Evolutionary conservation across 345 rosid species (phyloP), one percentile per base, ranked within the genome.

Genomic region (Boechera divaricarpa): DNA sequence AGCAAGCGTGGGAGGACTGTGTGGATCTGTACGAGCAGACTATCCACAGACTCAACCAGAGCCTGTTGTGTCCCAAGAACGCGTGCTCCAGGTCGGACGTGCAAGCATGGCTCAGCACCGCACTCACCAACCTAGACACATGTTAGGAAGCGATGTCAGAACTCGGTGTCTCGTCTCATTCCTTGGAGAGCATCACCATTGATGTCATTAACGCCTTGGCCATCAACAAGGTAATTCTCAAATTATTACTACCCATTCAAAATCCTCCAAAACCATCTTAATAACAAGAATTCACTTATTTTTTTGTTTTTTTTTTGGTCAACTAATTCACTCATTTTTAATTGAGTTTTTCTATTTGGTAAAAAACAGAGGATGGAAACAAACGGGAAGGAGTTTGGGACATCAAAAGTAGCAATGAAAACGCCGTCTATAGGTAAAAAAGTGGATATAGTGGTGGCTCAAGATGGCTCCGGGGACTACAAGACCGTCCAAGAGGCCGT

Each of bases 101-200:
- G 29, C 98, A 93, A 39, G 86, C 96, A 1, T 93, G 97, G 98
- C 89, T 93, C 21, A 93, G 97, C 84, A 79, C 92, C 0, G 90
- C 92, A 56, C 71, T 93, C 42, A 93, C 98, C 63, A 93, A 88
- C 80, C 80, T 91, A 61, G 84, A 77, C 16, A 91, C 98, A 0
- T 91, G 98, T 71, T 73, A 49, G 12, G 47, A 82, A 8, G 93
- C 88, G 41, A 82, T 81, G 29, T 45, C 15, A 61, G 93, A 89
- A 45, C 51, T 87, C 29, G 84, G 87, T 4, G 81, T 87, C 53
- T 63, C 88, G 1, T 82, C 81, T 67, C 73, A 73, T 56, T 38
- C 73, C 16, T 35, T 60, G 63, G 73, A 45, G 6, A 79, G 82
- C 41, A 57, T 90, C 42, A 72, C 88, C n/a, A 60, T 78, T 54